Percentiles rank a stretch among this genome's conserved stretches.
Evolutionary conservation across 352 stramenopile species (phyloP).

Genomic region (Globisporangium spinosum): DNA sequence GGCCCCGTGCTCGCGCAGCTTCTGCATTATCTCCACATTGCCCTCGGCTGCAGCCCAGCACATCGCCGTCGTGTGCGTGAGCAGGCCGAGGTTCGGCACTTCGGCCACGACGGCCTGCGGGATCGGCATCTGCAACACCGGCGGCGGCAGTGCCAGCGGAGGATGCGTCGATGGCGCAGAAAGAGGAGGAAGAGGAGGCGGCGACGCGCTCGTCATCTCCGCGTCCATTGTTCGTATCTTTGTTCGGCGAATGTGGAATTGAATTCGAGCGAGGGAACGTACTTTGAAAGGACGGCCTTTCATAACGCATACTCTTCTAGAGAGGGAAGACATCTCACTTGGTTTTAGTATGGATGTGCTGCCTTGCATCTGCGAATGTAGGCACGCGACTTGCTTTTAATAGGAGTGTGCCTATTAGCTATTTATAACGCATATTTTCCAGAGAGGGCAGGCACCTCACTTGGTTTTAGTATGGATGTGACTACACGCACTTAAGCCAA

Average conservation of each 20-base stretch:
- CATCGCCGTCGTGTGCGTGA: slow-evolving; percentile 68
- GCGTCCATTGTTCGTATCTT: not conserved
- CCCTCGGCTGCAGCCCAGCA: slow-evolving; percentile 70
- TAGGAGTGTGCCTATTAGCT: too few relatives aligned
- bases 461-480: too few relatives aligned
- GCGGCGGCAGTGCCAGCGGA: not conserved
- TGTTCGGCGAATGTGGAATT: not conserved
- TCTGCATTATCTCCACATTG: slow-evolving; percentile 57
- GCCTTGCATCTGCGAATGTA: too few relatives aligned
- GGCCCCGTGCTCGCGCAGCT: slow-evolving; percentile 49
- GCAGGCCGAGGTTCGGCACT: slow-evolving; percentile 20
- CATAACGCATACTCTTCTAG: too few relatives aligned
- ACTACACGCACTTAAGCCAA: too few relatives aligned
- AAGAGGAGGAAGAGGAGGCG: not conserved
- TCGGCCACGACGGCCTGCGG: not conserved
- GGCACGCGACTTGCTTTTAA: too few relatives aligned
- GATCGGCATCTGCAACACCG: not conserved
- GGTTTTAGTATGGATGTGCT: too few relatives aligned
- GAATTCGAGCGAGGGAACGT: not conserved
- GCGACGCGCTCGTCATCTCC: not conserved
- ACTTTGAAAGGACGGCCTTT: too few relatives aligned
- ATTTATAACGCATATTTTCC: too few relatives aligned
- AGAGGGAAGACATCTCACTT: too few relatives aligned
- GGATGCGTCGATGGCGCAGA: not conserved
- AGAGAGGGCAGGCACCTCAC: not conserved